Percentiles rank a stretch among this genome's conserved stretches.
phyloP scores from a whole-genome alignment of 805 yeast genomes.

The Monosporozyma yasuniensis region DNA sequence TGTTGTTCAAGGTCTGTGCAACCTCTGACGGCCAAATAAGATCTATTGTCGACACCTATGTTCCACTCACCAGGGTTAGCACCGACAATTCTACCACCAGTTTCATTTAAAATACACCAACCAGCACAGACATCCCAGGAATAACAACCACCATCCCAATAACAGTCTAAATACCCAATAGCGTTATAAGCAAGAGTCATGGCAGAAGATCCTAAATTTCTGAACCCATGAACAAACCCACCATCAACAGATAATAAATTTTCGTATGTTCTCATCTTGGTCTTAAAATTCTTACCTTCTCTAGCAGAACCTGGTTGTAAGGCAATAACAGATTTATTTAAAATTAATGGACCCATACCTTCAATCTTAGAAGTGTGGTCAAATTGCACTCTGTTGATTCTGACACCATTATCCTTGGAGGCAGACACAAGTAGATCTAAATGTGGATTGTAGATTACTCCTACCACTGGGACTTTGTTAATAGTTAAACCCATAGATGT shows the following conservation, averaged over 20 bases:
- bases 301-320: constrained; percentile 81
- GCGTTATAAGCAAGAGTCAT: constrained; percentile 53
- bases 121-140: constrained; percentile 71
- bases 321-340: constrained; percentile 81
- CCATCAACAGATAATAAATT: constrained; percentile 84
- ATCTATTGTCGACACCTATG: constrained; percentile 43
- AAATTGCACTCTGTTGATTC: constrained; percentile 37
- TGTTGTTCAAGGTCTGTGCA: constrained; percentile 33
- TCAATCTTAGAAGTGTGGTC: constrained; percentile 58
- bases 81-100: constrained; percentile 51
- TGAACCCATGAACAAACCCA: constrained; percentile 71
- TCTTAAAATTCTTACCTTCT: constrained; percentile 83
- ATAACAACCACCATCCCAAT: constrained; percentile 64
- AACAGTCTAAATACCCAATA: constrained; percentile 49
- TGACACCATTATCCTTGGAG: constrained; percentile 47
- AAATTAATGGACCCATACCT: constrained; percentile 74
- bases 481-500: constrained; percentile 53
- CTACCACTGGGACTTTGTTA: constrained; percentile 43
- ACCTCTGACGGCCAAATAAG: constrained; percentile 48
- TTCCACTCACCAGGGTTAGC: constrained; percentile 44
- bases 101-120: constrained; percentile 52
- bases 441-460: constrained; percentile 57
- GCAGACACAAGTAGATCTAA: constrained; percentile 44
- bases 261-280: constrained; percentile 67
- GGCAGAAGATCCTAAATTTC: constrained; percentile 59